These are phyloP conservation scores for Naganishia sp. DNA, from an alignment of 1,284 basidiomycete genomes.

Conservation along the genomic window DNA sequence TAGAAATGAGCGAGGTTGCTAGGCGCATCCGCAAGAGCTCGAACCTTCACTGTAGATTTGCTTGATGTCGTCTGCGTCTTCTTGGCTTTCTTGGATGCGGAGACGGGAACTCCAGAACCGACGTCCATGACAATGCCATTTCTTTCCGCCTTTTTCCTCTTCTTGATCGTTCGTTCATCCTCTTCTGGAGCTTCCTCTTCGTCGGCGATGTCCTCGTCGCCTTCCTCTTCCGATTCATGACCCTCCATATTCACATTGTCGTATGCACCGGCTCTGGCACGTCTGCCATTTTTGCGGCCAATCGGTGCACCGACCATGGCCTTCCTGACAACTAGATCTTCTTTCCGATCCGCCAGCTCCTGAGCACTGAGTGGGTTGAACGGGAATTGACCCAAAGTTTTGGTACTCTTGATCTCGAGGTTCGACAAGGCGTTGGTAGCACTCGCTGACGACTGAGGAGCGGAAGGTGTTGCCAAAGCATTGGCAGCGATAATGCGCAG, in stretches of 20 bases:
- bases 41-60: too few species aligned
- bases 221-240: constrained; percentile 56
- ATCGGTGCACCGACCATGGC: constrained; percentile 57
- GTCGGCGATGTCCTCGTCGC: constrained; percentile 42
- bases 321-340: constrained; percentile 68
- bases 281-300: constrained; percentile 49
- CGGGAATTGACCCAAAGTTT: constrained; percentile 46
- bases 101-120: background rate
- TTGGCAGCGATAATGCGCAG: constrained; percentile 35
- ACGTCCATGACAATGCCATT: constrained; percentile 34
- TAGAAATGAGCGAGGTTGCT: too few species aligned
- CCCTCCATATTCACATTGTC: constrained; percentile 68
- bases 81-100: constrained; percentile 31
- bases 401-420: constrained; percentile 28
- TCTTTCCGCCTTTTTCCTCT: constrained; percentile 70
- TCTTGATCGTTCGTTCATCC: constrained; percentile 63
- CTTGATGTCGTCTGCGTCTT: too few species aligned
- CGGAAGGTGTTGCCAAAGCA: constrained; percentile 13
- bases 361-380: constrained; percentile 47
- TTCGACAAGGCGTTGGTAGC: constrained; percentile 1
- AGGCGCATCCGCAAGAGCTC: too few species aligned
- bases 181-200: constrained; percentile 10
- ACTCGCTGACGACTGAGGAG: background rate
- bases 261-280: constrained; percentile 59
- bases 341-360: constrained; percentile 73